Conservation (phyloP, 140 eudicot species). For the Oenanthe javanica region DNA sequence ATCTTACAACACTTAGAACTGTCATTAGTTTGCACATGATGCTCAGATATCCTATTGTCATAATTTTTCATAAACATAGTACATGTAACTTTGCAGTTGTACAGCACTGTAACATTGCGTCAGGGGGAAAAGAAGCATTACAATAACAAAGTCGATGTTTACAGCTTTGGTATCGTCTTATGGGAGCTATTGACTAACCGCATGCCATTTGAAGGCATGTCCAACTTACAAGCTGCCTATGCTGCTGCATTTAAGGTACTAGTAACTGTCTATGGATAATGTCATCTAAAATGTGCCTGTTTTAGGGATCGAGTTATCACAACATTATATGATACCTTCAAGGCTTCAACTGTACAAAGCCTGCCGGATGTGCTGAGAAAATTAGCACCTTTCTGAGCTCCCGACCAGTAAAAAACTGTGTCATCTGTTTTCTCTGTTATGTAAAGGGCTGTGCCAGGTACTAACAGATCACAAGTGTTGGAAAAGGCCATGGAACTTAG, state of each 20-base stretch:
- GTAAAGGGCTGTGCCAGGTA: neutral
- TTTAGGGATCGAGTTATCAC: neutral
- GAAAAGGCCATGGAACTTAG: neutral
- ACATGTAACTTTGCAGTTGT: conserved; percentile 53
- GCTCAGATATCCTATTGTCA: neutral
- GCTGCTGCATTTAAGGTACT: conserved; percentile 97
- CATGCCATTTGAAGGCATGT: conserved; percentile 98
- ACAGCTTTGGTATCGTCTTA: conserved; percentile 87
- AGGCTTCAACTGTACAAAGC: neutral
- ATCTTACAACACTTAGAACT: neutral
- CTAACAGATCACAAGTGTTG: neutral
- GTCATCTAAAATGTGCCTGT: neutral
- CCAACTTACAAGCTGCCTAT: conserved; percentile 99
- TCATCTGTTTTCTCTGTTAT: neutral
- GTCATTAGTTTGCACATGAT: conserved; percentile 4
- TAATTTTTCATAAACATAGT: conserved; percentile 1
- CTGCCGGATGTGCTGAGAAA: neutral
- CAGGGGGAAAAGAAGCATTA: conserved; percentile 99
- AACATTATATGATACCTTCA: neutral
- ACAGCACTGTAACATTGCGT: conserved; percentile 93
- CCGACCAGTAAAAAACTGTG: neutral
- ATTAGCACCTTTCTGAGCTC: neutral
- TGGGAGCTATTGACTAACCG: conserved; percentile 93
- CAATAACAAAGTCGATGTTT: conserved; percentile 92
- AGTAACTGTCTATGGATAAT: neutral